Conservation (phyloP, 306 rosid genomes). For the Sphenostylis stenocarpa region DNA sequence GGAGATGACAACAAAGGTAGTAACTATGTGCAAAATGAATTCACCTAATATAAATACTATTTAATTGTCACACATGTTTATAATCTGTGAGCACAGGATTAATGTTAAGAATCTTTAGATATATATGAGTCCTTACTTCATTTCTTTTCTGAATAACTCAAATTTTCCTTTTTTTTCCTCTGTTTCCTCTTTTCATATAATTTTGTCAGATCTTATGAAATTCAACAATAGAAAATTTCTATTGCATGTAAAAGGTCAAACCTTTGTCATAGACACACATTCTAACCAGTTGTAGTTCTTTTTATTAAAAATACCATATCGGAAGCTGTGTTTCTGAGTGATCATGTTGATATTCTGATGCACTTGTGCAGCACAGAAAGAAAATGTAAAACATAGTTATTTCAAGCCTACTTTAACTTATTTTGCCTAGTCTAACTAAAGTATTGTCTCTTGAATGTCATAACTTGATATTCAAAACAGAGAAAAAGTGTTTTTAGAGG, state of each 20-base stretch:
- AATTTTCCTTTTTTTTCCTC: neutral
- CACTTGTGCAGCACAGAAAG: too few species aligned
- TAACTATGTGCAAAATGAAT: neutral
- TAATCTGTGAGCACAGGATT: neutral
- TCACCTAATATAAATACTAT: neutral
- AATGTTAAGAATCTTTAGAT: too few species aligned
- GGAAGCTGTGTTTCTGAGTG: too few species aligned
- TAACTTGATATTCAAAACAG: too few species aligned
- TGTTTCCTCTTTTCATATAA: neutral
- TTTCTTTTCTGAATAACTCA: neutral
- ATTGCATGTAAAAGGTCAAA: neutral
- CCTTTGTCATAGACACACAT: neutral
- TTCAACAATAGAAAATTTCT: neutral
- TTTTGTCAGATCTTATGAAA: neutral
- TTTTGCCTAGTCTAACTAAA: too few species aligned
- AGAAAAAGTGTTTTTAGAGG: too few species aligned
- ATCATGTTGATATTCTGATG: too few species aligned
- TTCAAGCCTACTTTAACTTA: too few species aligned
- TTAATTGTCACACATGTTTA: neutral
- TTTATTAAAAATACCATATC: neutral
- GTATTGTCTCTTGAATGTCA: too few species aligned
- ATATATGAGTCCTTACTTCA: neutral
- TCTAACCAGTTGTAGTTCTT: neutral
- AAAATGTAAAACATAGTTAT: too few species aligned
- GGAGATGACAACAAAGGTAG: slow-evolving; percentile 68